Percentiles rank a stretch among this genome's conserved stretches.
These are phyloP conservation scores for Artomyces pyxidatus DNA, from an alignment of 768 basidiomycete genomes.

Conservation along the genomic window DNA sequence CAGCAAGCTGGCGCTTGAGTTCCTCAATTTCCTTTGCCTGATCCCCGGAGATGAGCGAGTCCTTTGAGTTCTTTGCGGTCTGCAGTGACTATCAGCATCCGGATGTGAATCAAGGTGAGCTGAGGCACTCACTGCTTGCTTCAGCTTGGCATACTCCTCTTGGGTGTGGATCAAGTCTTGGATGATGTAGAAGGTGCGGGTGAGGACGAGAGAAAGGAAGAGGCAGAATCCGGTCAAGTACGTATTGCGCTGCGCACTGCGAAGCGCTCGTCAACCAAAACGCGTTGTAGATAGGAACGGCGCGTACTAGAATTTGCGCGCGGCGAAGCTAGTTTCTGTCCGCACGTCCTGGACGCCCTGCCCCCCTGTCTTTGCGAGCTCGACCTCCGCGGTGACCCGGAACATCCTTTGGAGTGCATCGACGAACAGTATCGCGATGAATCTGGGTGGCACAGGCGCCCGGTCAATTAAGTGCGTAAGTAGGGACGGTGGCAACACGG, in stretches of 20 bases:
- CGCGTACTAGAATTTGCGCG: slow-evolving; percentile 87
- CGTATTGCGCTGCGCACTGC: slow-evolving; percentile 79
- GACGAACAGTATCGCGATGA: slow-evolving; percentile 79
- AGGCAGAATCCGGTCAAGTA: slow-evolving; percentile 92
- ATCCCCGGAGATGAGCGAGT: slow-evolving; percentile 25
- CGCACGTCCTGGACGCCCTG: slow-evolving; percentile 51
- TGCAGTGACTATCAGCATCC: slow-evolving; percentile 10
- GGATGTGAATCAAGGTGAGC: background rate
- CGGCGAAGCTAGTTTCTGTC: slow-evolving; percentile 82
- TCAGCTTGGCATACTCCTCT: slow-evolving; percentile 79
- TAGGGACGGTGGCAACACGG: slow-evolving; percentile 18
- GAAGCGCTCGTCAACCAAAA: background rate
- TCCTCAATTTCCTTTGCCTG: slow-evolving; percentile 51
- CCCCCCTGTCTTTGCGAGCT: slow-evolving; percentile 51
- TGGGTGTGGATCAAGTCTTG: slow-evolving; percentile 87
- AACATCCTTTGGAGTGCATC: slow-evolving; percentile 94
- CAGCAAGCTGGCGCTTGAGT: slow-evolving; percentile 60
- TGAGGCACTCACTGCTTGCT: slow-evolving; percentile 40
- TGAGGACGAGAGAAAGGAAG: slow-evolving; percentile 92
- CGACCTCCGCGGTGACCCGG: slow-evolving; percentile 64
- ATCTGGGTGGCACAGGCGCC: slow-evolving; percentile 32
- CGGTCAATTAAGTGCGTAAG: background rate
- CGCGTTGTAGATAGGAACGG: background rate
- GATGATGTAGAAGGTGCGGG: slow-evolving; percentile 87
- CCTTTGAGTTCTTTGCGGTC: slow-evolving; percentile 28